A percentile compares a stretch with the other conserved stretches of the same genome.
Evolutionary conservation across 2,329 filamentous ascomycete species (phyloP).

Genomic region (Aspergillus intermedius): DNA sequence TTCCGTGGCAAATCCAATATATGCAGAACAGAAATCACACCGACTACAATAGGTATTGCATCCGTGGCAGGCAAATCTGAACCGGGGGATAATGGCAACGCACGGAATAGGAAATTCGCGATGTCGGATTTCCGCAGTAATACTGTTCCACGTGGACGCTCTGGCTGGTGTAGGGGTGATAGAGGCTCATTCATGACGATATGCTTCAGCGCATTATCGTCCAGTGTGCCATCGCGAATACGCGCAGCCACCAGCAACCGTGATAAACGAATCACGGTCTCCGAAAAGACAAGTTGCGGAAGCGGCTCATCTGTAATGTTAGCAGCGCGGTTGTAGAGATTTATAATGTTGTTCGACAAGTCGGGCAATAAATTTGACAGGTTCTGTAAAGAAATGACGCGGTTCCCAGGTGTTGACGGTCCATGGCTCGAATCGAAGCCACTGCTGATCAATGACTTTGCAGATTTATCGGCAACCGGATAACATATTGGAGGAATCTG

Average conservation of each 20-base stretch:
- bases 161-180: slow-evolving; percentile 24
- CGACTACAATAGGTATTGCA: slow-evolving; percentile 70
- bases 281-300: slow-evolving; percentile 50
- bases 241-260: slow-evolving; percentile 48
- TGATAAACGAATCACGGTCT: slow-evolving; percentile 51
- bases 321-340: slow-evolving; percentile 48
- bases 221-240: slow-evolving; percentile 45
- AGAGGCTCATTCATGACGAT: slow-evolving; percentile 51
- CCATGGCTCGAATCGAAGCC: slow-evolving; percentile 32
- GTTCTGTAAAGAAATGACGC: slow-evolving; percentile 42
- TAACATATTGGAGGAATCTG: slow-evolving; percentile 51
- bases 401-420: slow-evolving; percentile 43
- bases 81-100: slow-evolving; percentile 57
- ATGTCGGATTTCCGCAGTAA: slow-evolving; percentile 58
- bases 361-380: slow-evolving; percentile 51
- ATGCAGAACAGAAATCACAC: slow-evolving; percentile 79
- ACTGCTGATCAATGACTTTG: slow-evolving; percentile 37
- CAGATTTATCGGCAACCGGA: slow-evolving; percentile 44
- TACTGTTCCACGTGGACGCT: slow-evolving; percentile 30
- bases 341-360: slow-evolving; percentile 50
- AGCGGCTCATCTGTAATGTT: slow-evolving; percentile 48
- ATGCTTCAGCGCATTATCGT: slow-evolving; percentile 49
- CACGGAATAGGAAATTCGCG: slow-evolving; percentile 58
- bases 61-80: slow-evolving; percentile 66
- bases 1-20: slow-evolving; percentile 75